phyloP scores from a whole-genome alignment of 208 protist genomes.

The Leishmania martiniquensis region DNA sequence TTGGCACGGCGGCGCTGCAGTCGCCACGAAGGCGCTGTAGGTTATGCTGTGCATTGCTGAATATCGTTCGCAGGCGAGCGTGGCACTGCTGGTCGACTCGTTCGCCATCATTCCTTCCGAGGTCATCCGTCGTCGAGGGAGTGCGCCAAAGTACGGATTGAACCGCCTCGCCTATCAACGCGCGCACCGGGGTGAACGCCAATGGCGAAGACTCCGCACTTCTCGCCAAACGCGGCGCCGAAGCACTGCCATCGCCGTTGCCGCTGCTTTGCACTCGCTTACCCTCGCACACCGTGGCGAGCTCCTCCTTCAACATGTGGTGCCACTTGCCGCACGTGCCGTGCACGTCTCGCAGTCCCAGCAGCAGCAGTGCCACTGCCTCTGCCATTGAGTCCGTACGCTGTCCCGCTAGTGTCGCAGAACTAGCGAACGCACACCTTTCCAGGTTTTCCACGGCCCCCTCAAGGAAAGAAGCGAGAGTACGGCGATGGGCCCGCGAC shows the following conservation, averaged over 20 bases:
- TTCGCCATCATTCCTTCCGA: neutral
- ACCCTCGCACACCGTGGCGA: neutral
- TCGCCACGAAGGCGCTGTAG: neutral
- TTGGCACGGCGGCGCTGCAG: neutral
- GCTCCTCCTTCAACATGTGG: conserved; percentile 1
- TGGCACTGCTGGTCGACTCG: neutral
- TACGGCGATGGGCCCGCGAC: neutral
- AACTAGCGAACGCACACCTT: neutral
- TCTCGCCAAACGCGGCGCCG: neutral
- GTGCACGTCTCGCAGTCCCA: neutral
- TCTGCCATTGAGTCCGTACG: neutral
- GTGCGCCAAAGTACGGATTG: neutral
- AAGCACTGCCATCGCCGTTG: neutral
- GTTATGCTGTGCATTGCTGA: neutral
- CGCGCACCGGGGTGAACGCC: neutral
- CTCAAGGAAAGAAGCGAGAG: neutral
- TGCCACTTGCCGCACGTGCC: neutral
- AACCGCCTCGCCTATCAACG: neutral
- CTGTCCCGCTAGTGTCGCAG: neutral
- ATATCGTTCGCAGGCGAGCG: neutral
- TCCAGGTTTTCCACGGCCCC: neutral
- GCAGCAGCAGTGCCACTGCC: conserved; percentile 12
- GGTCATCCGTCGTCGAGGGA: neutral
- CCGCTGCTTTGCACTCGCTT: neutral
- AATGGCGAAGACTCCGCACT: neutral